These are phyloP conservation scores for Aschersonia sp. DNA, from an alignment of 2,329 filamentous ascomycete species.

Conservation along the genomic window DNA sequence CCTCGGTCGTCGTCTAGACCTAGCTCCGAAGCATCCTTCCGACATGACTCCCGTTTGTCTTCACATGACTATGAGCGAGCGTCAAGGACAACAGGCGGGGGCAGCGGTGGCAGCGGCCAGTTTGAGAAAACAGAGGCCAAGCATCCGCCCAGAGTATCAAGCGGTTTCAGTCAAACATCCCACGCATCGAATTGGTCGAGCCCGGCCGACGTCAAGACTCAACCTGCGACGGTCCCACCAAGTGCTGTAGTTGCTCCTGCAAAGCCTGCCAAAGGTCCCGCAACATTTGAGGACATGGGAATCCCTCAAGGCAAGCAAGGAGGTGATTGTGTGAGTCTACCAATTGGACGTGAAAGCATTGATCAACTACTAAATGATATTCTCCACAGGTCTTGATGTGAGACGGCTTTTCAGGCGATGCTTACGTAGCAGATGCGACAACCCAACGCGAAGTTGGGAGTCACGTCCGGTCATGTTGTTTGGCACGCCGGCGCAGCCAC, in stretches of 20 bases:
- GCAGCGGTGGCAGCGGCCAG: constrained; percentile 9
- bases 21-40: neutral
- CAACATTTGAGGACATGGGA: constrained; percentile 97
- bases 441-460: too few species aligned
- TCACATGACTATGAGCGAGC: constrained; percentile 13
- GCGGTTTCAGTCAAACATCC: constrained; percentile 7
- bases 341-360: neutral
- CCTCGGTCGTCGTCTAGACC: constrained; percentile 14
- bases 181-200: constrained; percentile 6
- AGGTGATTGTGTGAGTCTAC: constrained; percentile 68
- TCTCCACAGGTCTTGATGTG: constrained; percentile 2
- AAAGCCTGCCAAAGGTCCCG: constrained; percentile 56
- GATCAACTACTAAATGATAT: neutral
- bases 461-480: too few species aligned
- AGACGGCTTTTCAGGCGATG: neutral
- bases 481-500: too few species aligned
- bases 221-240: constrained; percentile 12
- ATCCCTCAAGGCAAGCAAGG: constrained; percentile 73
- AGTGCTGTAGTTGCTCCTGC: constrained; percentile 16
- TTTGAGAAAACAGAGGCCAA: constrained; percentile 4
- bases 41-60: neutral
- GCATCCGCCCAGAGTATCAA: constrained; percentile 8
- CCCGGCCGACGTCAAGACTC: neutral
- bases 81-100: constrained; percentile 15
- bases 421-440: neutral